Percentiles rank a stretch among this genome's conserved stretches.
phyloP scores from a whole-genome alignment of 192 early-diverging fungal genomes.

The Coemansia umbellata region DNA sequence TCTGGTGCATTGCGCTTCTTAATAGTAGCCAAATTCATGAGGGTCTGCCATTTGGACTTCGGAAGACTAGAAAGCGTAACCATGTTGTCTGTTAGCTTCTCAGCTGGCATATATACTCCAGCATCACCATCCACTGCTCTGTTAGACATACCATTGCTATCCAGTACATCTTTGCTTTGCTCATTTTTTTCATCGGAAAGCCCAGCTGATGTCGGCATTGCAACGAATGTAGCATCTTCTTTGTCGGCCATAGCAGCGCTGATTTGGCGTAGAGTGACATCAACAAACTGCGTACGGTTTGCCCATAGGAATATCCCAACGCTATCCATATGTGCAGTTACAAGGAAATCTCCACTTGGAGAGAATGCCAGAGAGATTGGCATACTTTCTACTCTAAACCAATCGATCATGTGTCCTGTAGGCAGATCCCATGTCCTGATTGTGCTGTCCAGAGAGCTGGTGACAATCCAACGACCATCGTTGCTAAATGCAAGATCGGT shows the following conservation, averaged over 20 bases:
- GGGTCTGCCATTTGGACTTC: slow-evolving; percentile 84
- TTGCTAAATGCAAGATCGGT: slow-evolving; percentile 87
- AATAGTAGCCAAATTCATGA: slow-evolving; percentile 85
- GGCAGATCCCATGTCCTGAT: slow-evolving; percentile 97
- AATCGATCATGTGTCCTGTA: slow-evolving; percentile 82
- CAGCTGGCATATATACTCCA: slow-evolving; percentile 39
- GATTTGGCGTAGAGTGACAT: slow-evolving; percentile 66
- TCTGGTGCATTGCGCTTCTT: slow-evolving; percentile 91
- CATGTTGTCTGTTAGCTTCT: slow-evolving; percentile 75
- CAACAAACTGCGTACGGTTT: slow-evolving; percentile 76
- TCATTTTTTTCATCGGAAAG: slow-evolving; percentile 52
- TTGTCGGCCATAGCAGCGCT: slow-evolving; percentile 5
- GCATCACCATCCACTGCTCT: background rate
- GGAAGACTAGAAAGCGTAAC: slow-evolving; percentile 81
- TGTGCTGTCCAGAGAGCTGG: slow-evolving; percentile 75
- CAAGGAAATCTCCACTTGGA: slow-evolving; percentile 87
- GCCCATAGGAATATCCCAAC: slow-evolving; percentile 93
- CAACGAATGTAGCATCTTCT: slow-evolving; percentile 37
- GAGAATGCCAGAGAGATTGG: slow-evolving; percentile 85
- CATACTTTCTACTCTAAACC: slow-evolving; percentile 71
- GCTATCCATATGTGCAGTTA: slow-evolving; percentile 87
- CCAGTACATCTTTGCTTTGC: background rate
- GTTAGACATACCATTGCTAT: background rate
- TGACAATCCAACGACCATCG: slow-evolving; percentile 90
- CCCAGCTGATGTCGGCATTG: slow-evolving; percentile 59